These are phyloP conservation scores for Naumovozyma baii DNA, from an alignment of 805 yeast species.

Conservation along the genomic window DNA sequence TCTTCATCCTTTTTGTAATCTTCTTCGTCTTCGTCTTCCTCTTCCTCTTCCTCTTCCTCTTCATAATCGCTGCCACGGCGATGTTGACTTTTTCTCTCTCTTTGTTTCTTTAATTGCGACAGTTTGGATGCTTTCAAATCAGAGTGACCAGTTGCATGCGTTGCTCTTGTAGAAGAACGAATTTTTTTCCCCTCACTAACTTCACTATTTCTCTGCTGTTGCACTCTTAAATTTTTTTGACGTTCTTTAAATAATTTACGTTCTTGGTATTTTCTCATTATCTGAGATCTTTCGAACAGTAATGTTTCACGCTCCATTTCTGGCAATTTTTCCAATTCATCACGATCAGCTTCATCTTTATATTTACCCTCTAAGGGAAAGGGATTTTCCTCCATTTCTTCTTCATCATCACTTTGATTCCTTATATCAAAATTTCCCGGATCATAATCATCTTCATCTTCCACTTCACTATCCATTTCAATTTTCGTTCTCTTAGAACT, in stretches of 20 bases:
- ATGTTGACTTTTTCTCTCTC: conserved; percentile 51
- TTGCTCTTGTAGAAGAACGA: conserved; percentile 27
- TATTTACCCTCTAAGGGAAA: conserved; percentile 91
- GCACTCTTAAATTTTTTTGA: conserved; percentile 40
- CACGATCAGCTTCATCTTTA: conserved; percentile 72
- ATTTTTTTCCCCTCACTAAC: conserved; percentile 18
- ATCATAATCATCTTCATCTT: conserved; percentile 36
- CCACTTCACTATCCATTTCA: conserved; percentile 25
- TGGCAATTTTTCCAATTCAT: conserved; percentile 55
- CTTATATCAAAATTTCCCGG: conserved; percentile 27
- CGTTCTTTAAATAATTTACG: conserved; percentile 75
- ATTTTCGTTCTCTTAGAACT: conserved; percentile 30
- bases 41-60: conserved; percentile 34
- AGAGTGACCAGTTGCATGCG: conserved; percentile 33
- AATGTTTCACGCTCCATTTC: conserved; percentile 89
- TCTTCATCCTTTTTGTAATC: conserved; percentile 31
- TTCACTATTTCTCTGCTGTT: conserved; percentile 20
- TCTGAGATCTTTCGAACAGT: conserved; percentile 86
- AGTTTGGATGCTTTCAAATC: conserved; percentile 43
- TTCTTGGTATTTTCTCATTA: conserved; percentile 80
- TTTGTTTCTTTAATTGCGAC: conserved; percentile 64
- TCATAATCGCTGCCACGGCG: conserved; percentile 37
- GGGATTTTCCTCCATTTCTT: conserved; percentile 49
- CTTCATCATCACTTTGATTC: conserved; percentile 31
- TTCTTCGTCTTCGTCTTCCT: conserved; percentile 40